phyloP scores from a whole-genome alignment of 352 stramenopile genomes.

The Phytophthora fragariae region DNA sequence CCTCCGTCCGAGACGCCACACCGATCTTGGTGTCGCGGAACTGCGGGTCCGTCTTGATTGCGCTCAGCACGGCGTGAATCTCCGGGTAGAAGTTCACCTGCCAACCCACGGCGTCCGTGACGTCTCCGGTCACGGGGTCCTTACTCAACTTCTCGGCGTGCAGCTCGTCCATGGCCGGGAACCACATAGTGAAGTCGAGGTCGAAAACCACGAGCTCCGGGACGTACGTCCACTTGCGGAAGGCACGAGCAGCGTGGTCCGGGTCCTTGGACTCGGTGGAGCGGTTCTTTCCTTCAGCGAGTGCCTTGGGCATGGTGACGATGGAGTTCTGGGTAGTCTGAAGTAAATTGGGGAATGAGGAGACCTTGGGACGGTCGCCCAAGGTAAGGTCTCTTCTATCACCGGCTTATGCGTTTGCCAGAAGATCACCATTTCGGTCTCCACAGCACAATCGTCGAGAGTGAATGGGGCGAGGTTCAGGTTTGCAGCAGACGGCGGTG shows the following conservation, averaged over 20 bases:
- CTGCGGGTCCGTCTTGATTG: conserved; percentile 69
- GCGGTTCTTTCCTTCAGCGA: conserved; percentile 28
- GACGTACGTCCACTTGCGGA: conserved; percentile 56
- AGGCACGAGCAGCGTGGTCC: conserved; percentile 10
- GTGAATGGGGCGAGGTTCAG: conserved; percentile 2
- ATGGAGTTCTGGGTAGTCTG: neutral
- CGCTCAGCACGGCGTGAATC: conserved; percentile 61
- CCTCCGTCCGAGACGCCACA: conserved; percentile 76
- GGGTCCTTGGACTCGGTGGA: conserved; percentile 26
- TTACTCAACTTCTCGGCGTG: conserved; percentile 83
- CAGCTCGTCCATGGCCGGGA: conserved; percentile 78
- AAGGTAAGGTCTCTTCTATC: neutral
- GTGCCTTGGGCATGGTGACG: conserved; percentile 19
- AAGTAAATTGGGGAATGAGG: conserved; percentile 1
- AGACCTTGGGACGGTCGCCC: neutral
- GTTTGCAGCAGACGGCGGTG: neutral
- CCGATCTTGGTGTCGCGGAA: conserved; percentile 66
- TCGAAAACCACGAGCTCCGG: conserved; percentile 80
- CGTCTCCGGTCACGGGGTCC: conserved; percentile 49
- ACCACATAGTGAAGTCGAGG: conserved; percentile 83
- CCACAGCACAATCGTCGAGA: neutral
- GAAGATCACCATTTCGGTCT: neutral
- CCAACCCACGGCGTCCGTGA: conserved; percentile 71
- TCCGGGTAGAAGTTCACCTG: conserved; percentile 77
- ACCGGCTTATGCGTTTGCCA: conserved; percentile 6